phyloP scores from a whole-genome alignment of 306 rosid genomes.

The Ceratonia siliqua region DNA sequence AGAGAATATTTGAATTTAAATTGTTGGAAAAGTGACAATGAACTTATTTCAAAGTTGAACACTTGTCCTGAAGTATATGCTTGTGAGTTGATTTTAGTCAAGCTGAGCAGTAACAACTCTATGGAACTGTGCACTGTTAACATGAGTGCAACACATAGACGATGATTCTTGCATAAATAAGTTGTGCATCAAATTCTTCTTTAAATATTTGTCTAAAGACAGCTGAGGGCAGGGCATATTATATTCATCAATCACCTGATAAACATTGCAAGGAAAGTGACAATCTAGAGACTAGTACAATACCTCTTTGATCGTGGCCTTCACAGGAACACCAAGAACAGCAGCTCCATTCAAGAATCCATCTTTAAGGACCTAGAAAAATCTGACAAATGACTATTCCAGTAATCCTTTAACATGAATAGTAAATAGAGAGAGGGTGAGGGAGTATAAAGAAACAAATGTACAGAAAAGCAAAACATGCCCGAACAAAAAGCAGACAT shows the following conservation, averaged over 20 bases:
- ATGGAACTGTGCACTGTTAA: neutral
- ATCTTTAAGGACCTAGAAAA: slow-evolving; percentile 77
- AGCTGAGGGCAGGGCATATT: neutral
- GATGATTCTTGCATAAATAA: slow-evolving; percentile 6
- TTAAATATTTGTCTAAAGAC: neutral
- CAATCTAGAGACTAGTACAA: slow-evolving; percentile 13
- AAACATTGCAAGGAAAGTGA: neutral
- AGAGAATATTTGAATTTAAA: neutral
- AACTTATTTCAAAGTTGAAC: neutral
- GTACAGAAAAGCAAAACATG: neutral
- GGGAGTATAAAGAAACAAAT: neutral
- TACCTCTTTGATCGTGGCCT: slow-evolving; percentile 99
- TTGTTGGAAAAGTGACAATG: neutral
- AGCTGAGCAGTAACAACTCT: neutral
- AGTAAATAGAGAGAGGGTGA: neutral
- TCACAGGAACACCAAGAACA: slow-evolving; percentile 92
- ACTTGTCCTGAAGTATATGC: slow-evolving; percentile 1
- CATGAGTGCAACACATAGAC: neutral
- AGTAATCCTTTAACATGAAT: slow-evolving; percentile 17
- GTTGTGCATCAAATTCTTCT: neutral
- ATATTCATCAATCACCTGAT: slow-evolving; percentile 11
- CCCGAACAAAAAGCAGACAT: neutral
- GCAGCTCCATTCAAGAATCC: slow-evolving; percentile 85
- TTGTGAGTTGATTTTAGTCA: slow-evolving; percentile 6
- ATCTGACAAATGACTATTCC: slow-evolving; percentile 23